Base-by-base conservation (phyloP, 1,139 yeast species). In the Lodderomyces metapsilosis region DNA sequence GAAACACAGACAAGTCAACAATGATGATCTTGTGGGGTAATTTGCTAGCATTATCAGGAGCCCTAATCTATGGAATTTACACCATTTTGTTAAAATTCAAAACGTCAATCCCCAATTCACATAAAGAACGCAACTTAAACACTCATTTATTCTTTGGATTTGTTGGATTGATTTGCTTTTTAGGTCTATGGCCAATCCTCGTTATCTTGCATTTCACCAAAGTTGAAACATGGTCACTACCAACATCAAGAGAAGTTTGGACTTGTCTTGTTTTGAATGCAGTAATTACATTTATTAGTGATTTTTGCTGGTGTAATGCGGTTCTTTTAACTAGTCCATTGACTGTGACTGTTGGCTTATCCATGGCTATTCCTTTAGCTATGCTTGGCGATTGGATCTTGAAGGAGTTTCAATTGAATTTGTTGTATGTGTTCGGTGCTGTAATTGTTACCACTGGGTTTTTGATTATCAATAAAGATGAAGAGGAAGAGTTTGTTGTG, bases 291-390 rank as follows among this genome's bases (percentile, higher is more conserved):
- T 82, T 92, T 52, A 65, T 89, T 13, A 85, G 95, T 36, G 98
- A 92, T 58, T 88, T 84, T 52, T 82, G 95, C 56, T 92, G 98
- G 98, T 96, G 96, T 34, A 79, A 88, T 51, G 96, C 98, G 0
- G 94, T 91, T 75, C 72, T 92, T 27, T 68, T 92, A 58, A 92
- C 98, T 1, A 84, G 94, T 38, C 98, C 98, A 0, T 71, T 92
- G 48, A 91, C 96, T 0, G 98, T 91, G 2, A 92, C 98, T 0
- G 95, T 92, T 7, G 98, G 98, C 0, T 71, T 92, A 35, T 84
- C 96, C 21, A 80, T 92, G 51, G 89, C 98, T 0, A 92, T 92
- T 22, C 98, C 98, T 0, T 74, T 92, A 45, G 96, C 98, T 0
- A 86, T 92, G 88, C 62, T 88, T 16, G 96, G 97, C 21, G 98